Evolutionary conservation across 2,329 filamentous ascomycete species (phyloP).

Genomic region (Triangularia setosa): DNA sequence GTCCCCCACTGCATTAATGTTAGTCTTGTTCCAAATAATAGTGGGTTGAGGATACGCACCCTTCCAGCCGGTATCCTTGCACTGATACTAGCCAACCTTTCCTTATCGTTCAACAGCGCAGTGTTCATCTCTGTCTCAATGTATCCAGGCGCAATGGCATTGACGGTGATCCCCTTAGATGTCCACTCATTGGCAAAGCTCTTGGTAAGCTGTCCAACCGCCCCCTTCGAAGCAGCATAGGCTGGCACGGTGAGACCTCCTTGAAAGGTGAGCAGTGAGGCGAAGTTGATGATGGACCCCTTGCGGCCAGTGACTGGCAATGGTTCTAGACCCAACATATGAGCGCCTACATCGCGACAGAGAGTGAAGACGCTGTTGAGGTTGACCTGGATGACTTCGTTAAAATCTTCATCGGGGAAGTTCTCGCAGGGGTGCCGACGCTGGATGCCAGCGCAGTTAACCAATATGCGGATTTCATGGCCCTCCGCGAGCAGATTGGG

Average conservation of each 20-base stretch:
- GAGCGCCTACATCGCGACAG: constrained; percentile 70
- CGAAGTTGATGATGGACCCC: constrained; percentile 80
- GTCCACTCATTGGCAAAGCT: constrained; percentile 85
- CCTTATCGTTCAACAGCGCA: constrained; percentile 70
- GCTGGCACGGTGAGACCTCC: constrained; percentile 85
- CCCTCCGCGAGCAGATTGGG: constrained; percentile 59
- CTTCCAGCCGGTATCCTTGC: constrained; percentile 77
- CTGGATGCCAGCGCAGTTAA: constrained; percentile 88
- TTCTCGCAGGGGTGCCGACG: constrained; percentile 68
- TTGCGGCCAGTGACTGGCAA: constrained; percentile 49
- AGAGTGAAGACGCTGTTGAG: constrained; percentile 76
- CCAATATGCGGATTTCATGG: constrained; percentile 67
- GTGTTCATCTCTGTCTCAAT: constrained; percentile 94
- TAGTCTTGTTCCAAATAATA: background rate
- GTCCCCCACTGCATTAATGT: constrained; percentile 56
- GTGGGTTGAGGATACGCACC: constrained; percentile 12
- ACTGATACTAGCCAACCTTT: constrained; percentile 68
- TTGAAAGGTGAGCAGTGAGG: constrained; percentile 76
- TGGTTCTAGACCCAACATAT: constrained; percentile 63
- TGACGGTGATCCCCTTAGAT: constrained; percentile 73
- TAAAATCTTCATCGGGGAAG: constrained; percentile 76
- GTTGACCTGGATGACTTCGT: constrained; percentile 78
- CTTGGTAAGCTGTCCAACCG: constrained; percentile 80
- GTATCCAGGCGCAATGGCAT: constrained; percentile 86
- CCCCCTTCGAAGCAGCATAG: constrained; percentile 82